Conservation (phyloP, 352 stramenopile species). For the Phytophthora aleatoria region DNA sequence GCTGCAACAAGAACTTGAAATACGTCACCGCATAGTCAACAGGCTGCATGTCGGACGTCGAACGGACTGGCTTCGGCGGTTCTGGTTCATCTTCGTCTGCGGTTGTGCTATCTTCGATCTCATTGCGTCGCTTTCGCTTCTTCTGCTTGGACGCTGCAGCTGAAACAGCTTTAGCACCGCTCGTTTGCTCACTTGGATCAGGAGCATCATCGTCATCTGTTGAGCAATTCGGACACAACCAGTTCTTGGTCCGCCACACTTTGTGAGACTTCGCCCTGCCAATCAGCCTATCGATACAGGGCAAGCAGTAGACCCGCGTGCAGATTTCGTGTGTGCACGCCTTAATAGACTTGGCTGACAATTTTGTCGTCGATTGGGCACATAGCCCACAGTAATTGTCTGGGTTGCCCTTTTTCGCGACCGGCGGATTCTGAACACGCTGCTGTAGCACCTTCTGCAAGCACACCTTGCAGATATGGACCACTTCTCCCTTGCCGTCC, state of each 20-base stretch:
- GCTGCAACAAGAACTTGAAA: constrained; percentile 61
- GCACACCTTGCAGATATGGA: constrained; percentile 73
- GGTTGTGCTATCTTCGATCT: constrained; percentile 31
- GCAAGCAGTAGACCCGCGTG: constrained; percentile 54
- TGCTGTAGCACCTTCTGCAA: constrained; percentile 56
- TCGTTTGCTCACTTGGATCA: constrained; percentile 1
- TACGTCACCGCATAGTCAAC: constrained; percentile 73
- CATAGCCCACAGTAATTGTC: constrained; percentile 58
- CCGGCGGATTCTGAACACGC: constrained; percentile 25
- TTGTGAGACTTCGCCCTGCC: constrained; percentile 60
- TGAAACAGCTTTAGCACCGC: background rate
- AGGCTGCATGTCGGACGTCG: constrained; percentile 40
- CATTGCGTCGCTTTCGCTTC: constrained; percentile 50
- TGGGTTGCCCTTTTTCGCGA: constrained; percentile 14
- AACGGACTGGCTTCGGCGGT: constrained; percentile 2
- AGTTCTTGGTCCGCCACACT: constrained; percentile 60
- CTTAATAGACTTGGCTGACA: constrained; percentile 40
- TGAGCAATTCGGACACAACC: constrained; percentile 72
- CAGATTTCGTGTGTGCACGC: constrained; percentile 53
- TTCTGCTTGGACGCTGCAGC: constrained; percentile 33
- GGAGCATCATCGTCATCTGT: constrained; percentile 17
- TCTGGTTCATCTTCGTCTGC: constrained; percentile 22
- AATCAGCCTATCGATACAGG: constrained; percentile 68
- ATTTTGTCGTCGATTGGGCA: constrained; percentile 29
- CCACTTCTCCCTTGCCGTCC: constrained; percentile 52